These are phyloP conservation scores for Hansenula anomala DNA, from an alignment of 1,139 yeast genomes.

Conservation along the genomic window DNA sequence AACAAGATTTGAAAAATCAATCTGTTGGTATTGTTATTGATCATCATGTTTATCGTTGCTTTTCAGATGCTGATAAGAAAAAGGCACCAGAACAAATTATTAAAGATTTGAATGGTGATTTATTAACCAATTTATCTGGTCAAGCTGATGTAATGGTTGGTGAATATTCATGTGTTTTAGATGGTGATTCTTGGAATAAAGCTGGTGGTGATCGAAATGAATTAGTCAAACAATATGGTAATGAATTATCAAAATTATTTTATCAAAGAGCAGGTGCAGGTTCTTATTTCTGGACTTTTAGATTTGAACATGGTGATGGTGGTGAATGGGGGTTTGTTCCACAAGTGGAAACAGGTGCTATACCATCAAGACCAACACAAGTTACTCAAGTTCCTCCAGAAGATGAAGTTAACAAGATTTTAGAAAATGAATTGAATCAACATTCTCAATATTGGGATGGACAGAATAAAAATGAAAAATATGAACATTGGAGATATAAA, in stretches of 20 bases:
- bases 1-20: conserved; percentile 27
- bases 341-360: conserved; percentile 64
- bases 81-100: conserved; percentile 65
- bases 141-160: conserved; percentile 76
- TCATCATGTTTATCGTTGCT: conserved; percentile 83
- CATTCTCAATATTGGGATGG: conserved; percentile 70
- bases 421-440: conserved; percentile 34
- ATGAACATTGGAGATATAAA: conserved; percentile 75
- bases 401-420: conserved; percentile 36
- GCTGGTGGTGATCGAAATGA: conserved; percentile 39
- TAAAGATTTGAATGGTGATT: conserved; percentile 46
- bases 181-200: conserved; percentile 66
- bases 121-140: conserved; percentile 46
- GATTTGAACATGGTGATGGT: conserved; percentile 83
- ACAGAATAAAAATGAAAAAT: conserved; percentile 51
- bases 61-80: conserved; percentile 65
- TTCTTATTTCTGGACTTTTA: conserved; percentile 85
- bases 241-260: conserved; percentile 39
- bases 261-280: conserved; percentile 58
- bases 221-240: conserved; percentile 41
- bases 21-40: conserved; percentile 69
- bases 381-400: conserved; percentile 31
- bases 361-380: conserved; percentile 31
- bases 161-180: conserved; percentile 87
- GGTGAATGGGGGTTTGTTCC: conserved; percentile 95